Conservation (phyloP, 495 filamentous ascomycete genomes). For the Hypoxylon fuscum region DNA sequence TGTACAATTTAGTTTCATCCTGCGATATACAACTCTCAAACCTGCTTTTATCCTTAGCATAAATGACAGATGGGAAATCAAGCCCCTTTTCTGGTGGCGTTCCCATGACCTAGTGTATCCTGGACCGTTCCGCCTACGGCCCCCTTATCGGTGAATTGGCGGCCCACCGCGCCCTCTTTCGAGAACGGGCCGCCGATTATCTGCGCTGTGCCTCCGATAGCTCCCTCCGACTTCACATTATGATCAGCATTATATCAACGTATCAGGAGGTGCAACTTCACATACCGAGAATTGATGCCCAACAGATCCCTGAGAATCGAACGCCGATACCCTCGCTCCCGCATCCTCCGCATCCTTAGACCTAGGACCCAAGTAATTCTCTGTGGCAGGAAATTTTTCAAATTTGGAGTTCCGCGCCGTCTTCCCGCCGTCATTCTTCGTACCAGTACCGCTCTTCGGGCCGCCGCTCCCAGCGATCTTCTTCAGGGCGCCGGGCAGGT, state of each 20-base stretch:
- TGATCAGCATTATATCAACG: background rate
- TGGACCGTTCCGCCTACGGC: constrained; percentile 58
- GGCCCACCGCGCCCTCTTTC: constrained; percentile 58
- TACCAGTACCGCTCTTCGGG: too few species aligned
- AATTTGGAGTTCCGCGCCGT: constrained; percentile 16
- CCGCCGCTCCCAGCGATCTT: too few species aligned
- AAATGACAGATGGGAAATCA: too few species aligned
- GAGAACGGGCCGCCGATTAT: constrained; percentile 63
- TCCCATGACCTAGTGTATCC: constrained; percentile 32
- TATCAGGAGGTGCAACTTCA: background rate
- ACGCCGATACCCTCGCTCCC: constrained; percentile 37
- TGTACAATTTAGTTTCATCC: too few species aligned
- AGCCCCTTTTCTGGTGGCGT: constrained; percentile 27
- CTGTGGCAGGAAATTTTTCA: constrained; percentile 22
- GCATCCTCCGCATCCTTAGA: background rate
- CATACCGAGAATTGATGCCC: constrained; percentile 51
- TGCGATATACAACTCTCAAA: too few species aligned
- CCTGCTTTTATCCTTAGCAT: too few species aligned
- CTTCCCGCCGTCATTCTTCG: too few species aligned
- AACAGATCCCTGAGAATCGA: constrained; percentile 48
- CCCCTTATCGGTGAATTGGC: constrained; percentile 59
- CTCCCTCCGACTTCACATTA: constrained; percentile 53
- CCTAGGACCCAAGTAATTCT: constrained; percentile 7
- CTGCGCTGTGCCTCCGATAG: constrained; percentile 60
- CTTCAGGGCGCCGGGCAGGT: too few species aligned